Evolutionary conservation across 2,329 filamentous ascomycete species (phyloP), one percentile per base, ranked within the genome.

Genomic region (Claviceps sp.): DNA sequence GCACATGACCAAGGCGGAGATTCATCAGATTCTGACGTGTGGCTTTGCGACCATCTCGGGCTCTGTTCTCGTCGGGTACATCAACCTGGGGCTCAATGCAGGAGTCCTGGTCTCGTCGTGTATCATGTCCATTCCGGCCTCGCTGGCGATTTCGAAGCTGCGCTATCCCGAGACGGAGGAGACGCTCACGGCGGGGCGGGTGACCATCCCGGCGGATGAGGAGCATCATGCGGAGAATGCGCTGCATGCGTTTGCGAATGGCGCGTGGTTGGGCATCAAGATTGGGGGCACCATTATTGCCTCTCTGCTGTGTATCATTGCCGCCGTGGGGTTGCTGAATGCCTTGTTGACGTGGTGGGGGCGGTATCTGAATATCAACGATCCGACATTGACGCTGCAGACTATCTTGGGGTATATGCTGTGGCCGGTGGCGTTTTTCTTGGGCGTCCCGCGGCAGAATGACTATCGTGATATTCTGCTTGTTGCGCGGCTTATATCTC

Each of bases 121-220:
- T 64, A 89, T 95, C 66, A 96, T 96, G 90, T 90, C 85, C 60
- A 95, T 95, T 57, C 90, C 90, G 0, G 89, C 89, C 1, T 94
- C 88, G 3, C 76, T 96, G 14, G 89, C 89, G 49, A 83, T 93
- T 55, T 91, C 86, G 56, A 95, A 95, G 71, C 76, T 95, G 60
- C 85, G 90, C 52, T 95, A 85, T 66, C 90, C 90, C 2, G 90
- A 95, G 70, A 84, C 81, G 3, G 88, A 95, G 66, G 86, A 91
- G 67, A 86, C 88, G 0, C 73, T 95, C 38, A 95, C 89, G 0
- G 84, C 86, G 4, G 88, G 88, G 52, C 80, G 82, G 17, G 84
- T 93, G 34, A 81, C 91, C 43, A 79, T 95, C 26, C 88, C 88
- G 2, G 84, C 93, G 36, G 84, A 90, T 50, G 78, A 84, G 6